Percentiles rank a stretch among this genome's conserved stretches.
These are phyloP conservation scores for Carnegiea gigantea DNA, from an alignment of 179 eudicot genomes.

Conservation along the genomic window DNA sequence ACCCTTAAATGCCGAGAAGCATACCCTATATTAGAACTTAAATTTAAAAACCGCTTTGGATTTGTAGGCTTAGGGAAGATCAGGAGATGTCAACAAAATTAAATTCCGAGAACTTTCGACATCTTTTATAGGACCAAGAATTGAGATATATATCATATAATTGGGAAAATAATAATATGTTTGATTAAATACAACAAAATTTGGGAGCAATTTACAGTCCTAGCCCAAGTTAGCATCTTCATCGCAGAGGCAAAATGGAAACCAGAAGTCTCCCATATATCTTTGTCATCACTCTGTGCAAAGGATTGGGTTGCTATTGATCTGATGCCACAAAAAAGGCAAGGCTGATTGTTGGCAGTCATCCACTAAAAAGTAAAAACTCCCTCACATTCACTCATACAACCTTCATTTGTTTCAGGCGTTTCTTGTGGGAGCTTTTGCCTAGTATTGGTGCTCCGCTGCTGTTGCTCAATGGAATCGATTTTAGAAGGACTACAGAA, in stretches of 20 bases:
- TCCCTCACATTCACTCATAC: slow-evolving; percentile 10
- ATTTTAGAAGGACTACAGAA: slow-evolving; percentile 49
- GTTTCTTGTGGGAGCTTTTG: slow-evolving; percentile 30
- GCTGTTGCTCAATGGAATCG: slow-evolving; percentile 35
- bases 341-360: not conserved
- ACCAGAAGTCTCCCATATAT: not conserved
- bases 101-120: not conserved
- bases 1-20: not conserved
- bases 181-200: slow-evolving; percentile 27
- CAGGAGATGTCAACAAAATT: not conserved
- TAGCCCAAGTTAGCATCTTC: slow-evolving; percentile 7
- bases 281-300: slow-evolving; percentile 1
- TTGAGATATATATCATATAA: slow-evolving; percentile 16
- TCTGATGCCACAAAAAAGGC: not conserved
- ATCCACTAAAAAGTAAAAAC: not conserved
- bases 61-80: too few species aligned
- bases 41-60: not conserved
- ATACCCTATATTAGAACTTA: too few species aligned
- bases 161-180: not conserved
- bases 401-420: slow-evolving; percentile 31
- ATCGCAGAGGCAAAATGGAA: not conserved
- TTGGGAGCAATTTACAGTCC: slow-evolving; percentile 16
- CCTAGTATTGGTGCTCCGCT: slow-evolving; percentile 22
- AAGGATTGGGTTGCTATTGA: not conserved
- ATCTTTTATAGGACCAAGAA: slow-evolving; percentile 2